These are phyloP conservation scores for Moesziomyces parantarcticus DNA, from an alignment of 1,284 basidiomycete genomes.

Conservation along the genomic window DNA sequence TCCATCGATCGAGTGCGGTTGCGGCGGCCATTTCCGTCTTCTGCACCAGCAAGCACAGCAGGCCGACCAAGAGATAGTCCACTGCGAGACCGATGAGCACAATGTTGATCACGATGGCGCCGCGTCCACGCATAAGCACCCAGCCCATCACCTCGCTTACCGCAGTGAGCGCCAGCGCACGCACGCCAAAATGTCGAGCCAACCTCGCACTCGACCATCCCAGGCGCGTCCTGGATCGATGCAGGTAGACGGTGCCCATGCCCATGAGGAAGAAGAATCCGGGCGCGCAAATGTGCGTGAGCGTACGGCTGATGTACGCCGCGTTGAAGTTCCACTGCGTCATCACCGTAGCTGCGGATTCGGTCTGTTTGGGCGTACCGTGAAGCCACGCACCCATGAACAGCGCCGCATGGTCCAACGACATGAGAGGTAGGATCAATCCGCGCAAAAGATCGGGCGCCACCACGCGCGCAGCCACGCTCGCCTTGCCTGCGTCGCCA, in stretches of 20 bases:
- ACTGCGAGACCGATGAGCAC: constrained; percentile 50
- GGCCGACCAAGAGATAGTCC: constrained; percentile 47
- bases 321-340: constrained; percentile 29
- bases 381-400: constrained; percentile 49
- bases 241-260: constrained; percentile 55
- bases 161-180: constrained; percentile 35
- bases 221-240: constrained; percentile 20
- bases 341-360: constrained; percentile 30
- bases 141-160: constrained; percentile 40
- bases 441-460: constrained; percentile 56
- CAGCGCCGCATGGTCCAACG: constrained; percentile 51
- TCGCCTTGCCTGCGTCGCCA: constrained; percentile 7
- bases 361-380: constrained; percentile 40
- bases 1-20: constrained; percentile 6
- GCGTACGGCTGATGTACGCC: constrained; percentile 30
- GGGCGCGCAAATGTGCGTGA: constrained; percentile 54
- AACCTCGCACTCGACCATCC: constrained; percentile 26
- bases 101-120: constrained; percentile 40
- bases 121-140: constrained; percentile 15
- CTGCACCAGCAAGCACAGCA: constrained; percentile 31
- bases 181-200: constrained; percentile 28
- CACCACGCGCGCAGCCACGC: constrained; percentile 29
- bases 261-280: constrained; percentile 56
- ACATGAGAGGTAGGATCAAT: constrained; percentile 52
- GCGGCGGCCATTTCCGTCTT: constrained; percentile 18